Evolutionary conservation across 805 yeast genomes (phyloP).

Genomic region (Suhomyces sp.): DNA sequence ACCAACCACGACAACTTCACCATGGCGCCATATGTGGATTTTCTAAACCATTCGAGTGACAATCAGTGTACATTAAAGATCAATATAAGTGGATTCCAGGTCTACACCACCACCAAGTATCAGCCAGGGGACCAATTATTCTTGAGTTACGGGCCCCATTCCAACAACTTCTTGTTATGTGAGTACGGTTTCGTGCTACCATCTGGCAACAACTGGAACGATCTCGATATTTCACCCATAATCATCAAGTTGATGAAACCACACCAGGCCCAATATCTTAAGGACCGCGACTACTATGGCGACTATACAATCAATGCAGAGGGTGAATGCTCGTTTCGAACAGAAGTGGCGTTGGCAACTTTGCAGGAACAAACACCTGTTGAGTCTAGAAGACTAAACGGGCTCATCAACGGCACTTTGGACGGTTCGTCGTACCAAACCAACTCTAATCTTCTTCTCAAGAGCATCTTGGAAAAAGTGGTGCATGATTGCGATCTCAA

Average conservation of each 20-base stretch:
- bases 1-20: conserved; percentile 68
- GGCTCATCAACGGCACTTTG: conserved; percentile 44
- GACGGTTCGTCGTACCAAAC: conserved; percentile 39
- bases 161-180: conserved; percentile 73
- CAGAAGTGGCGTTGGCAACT: conserved; percentile 70
- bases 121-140: conserved; percentile 54
- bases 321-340: conserved; percentile 63
- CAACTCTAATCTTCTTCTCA: conserved; percentile 27
- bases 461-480: conserved; percentile 30
- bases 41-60: conserved; percentile 66
- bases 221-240: conserved; percentile 55
- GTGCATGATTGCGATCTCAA: conserved; percentile 20
- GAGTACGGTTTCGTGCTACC: conserved; percentile 81
- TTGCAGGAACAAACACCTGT: conserved; percentile 33
- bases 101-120: conserved; percentile 30
- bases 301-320: conserved; percentile 63
- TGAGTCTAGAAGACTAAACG: conserved; percentile 31
- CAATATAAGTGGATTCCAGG: conserved; percentile 50
- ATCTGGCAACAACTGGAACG: conserved; percentile 60
- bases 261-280: conserved; percentile 44
- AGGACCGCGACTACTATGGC: conserved; percentile 57
- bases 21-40: conserved; percentile 88
- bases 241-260: conserved; percentile 35
- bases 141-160: conserved; percentile 85
- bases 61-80: conserved; percentile 53